Base-by-base conservation (phyloP, 202 grass and related monocot genomes). In the Setaria viridis region DNA sequence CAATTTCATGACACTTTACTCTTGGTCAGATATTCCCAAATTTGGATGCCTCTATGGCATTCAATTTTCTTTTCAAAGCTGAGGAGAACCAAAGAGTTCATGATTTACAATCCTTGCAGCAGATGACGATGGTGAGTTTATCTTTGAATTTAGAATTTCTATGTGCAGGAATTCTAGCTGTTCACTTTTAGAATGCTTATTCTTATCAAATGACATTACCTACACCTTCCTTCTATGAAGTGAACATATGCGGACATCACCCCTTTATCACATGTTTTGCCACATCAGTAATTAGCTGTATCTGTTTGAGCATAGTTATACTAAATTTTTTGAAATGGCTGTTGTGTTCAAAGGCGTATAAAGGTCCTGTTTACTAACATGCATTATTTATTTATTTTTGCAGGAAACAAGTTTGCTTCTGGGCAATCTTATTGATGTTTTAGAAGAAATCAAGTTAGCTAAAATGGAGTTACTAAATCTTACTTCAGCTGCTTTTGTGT, bases 351-450 rank as follows among this genome's bases (percentile, higher is more conserved):
- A 74, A 62, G 62, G 46, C 72, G 20, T 80, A 70, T 30, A 13
- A 55, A 30, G 58, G 29, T 58, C 69, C 30, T 82, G 30, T 82
- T 29, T 74, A 33, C 72, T 85, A 55, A 88, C n/a, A 41, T 21
- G 13, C 9, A 46, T 34, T 14, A 12, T 30, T 30, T 78, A 42
- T 87, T 90, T 37, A 5, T 37, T 70, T 66, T n/a, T 78, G 70
- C 87, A 99, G 97, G 94, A 99, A 88, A 99, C 90, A 39, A 87
- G 83, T 88, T 91, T 99, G 89, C 82, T 97, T 81, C 53, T 99
- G 20, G 89, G 94, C 76, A 94, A 90, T 88, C 76, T 97, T 71
- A 25, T 99, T 85, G 83, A 94, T 81, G 92, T 99, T 62, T 88
- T 99, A 81, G 88, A 93, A 65, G 97, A 99, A 91, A 90, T 93